These are phyloP conservation scores for Aspergillus udagawae DNA, from an alignment of 2,329 filamentous ascomycete genomes.

Conservation along the genomic window DNA sequence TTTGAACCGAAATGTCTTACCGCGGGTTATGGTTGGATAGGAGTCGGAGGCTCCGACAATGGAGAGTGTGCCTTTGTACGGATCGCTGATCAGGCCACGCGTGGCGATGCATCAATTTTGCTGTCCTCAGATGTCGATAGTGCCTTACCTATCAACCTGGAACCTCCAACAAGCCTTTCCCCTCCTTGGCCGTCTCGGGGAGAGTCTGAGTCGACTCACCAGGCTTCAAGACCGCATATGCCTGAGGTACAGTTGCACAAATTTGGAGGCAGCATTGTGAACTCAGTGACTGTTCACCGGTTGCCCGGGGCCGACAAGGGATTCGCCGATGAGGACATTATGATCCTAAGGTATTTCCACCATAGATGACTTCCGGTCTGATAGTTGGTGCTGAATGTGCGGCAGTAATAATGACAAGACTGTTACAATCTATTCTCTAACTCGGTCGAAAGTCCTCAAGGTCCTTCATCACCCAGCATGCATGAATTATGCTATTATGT, in stretches of 20 bases:
- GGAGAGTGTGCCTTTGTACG: slow-evolving; percentile 83
- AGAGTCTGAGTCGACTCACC: slow-evolving; percentile 14
- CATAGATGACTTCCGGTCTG: slow-evolving; percentile 30
- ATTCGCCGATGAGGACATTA: slow-evolving; percentile 54
- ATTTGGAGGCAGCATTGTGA: slow-evolving; percentile 62
- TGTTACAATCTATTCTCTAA: slow-evolving; percentile 76
- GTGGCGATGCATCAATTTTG: slow-evolving; percentile 34
- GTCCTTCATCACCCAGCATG: slow-evolving; percentile 72
- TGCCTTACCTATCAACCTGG: slow-evolving; percentile 52
- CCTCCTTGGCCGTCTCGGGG: slow-evolving; percentile 22
- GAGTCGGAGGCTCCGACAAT: slow-evolving; percentile 76
- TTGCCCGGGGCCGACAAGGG: slow-evolving; percentile 41
- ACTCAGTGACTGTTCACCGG: slow-evolving; percentile 62
- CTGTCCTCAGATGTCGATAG: slow-evolving; percentile 51
- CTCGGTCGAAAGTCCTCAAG: slow-evolving; percentile 63
- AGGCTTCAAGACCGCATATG: slow-evolving; percentile 16
- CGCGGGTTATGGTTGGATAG: slow-evolving; percentile 83
- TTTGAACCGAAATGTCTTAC: slow-evolving; percentile 80
- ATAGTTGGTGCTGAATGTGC: slow-evolving; percentile 55
- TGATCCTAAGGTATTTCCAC: slow-evolving; percentile 43
- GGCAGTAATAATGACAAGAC: slow-evolving; percentile 87
- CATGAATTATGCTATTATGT: slow-evolving; percentile 93
- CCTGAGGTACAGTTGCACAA: slow-evolving; percentile 53
- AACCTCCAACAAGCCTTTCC: slow-evolving; percentile 21
- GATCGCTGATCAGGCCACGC: slow-evolving; percentile 43